Conservation (phyloP, 2,329 filamentous ascomycete species). For the Penicillium polonicum region DNA sequence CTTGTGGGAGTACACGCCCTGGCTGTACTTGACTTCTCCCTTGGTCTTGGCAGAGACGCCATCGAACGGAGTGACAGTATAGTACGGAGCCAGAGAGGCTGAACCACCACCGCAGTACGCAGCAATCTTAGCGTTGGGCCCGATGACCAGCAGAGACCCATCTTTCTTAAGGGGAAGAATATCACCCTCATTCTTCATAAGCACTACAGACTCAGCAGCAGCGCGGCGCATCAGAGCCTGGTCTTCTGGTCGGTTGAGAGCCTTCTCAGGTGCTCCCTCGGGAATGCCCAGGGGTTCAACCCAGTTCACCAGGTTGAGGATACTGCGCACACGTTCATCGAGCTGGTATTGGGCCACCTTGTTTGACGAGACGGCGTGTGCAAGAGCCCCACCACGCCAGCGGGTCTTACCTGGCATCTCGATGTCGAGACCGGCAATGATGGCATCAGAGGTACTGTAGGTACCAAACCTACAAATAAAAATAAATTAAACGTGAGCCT, state of each 20-base stretch:
- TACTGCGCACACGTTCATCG: slow-evolving; percentile 57
- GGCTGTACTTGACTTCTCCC: slow-evolving; percentile 50
- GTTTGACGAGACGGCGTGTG: slow-evolving; percentile 52
- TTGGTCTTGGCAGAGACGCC: slow-evolving; percentile 41
- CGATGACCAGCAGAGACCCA: slow-evolving; percentile 53
- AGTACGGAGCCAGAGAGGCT: slow-evolving; percentile 53
- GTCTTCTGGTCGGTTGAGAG: slow-evolving; percentile 60
- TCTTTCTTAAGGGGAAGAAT: slow-evolving; percentile 57
- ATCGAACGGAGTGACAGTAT: slow-evolving; percentile 46
- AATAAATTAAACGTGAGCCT: neutral
- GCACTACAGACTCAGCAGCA: slow-evolving; percentile 67
- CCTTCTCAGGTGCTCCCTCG: slow-evolving; percentile 55
- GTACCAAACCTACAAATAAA: slow-evolving; percentile 41
- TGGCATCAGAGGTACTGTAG: slow-evolving; percentile 47
- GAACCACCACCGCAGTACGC: slow-evolving; percentile 63
- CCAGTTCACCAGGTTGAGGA: slow-evolving; percentile 61
- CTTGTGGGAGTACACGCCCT: slow-evolving; percentile 65
- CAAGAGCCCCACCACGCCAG: slow-evolving; percentile 42
- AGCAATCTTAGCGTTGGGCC: slow-evolving; percentile 52
- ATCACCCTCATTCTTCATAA: slow-evolving; percentile 69
- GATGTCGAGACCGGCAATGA: slow-evolving; percentile 48
- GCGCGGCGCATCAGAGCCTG: slow-evolving; percentile 63
- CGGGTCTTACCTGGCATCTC: slow-evolving; percentile 50
- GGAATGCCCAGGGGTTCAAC: slow-evolving; percentile 55
- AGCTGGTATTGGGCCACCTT: slow-evolving; percentile 57